Percentiles rank a stretch among this genome's conserved stretches.
Conservation (phyloP, 495 filamentous ascomycete genomes). For the Xylaria curta region DNA sequence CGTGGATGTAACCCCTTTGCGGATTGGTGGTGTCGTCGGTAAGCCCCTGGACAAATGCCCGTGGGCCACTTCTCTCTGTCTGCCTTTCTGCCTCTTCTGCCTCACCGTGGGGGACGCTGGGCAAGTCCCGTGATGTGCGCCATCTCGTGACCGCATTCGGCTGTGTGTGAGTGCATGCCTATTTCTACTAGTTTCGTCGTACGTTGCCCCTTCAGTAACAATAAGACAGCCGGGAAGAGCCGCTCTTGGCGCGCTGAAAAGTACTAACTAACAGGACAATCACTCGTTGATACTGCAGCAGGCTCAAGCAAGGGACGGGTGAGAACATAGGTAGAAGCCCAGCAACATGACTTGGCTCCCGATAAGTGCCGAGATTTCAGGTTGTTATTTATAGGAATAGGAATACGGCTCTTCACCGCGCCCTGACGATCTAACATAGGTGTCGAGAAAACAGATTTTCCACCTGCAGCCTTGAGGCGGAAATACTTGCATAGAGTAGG, state of each 20-base stretch:
- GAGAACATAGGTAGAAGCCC: not conserved
- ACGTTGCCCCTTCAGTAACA: constrained; percentile 8
- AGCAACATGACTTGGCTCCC: not conserved
- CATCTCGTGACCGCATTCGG: constrained; percentile 36
- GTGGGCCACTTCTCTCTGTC: constrained; percentile 21
- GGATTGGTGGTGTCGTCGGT: constrained; percentile 27
- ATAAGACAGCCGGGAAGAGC: constrained; percentile 14
- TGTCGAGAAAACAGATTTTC: not conserved
- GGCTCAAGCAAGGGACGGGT: constrained; percentile 2
- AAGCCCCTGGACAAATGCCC: constrained; percentile 10
- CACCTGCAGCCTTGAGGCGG: not conserved
- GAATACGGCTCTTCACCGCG: not conserved
- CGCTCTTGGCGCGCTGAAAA: constrained; percentile 18
- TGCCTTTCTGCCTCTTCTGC: constrained; percentile 26
- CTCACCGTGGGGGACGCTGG: constrained; percentile 30
- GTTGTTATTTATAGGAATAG: constrained; percentile 8
- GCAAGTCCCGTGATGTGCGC: constrained; percentile 39
- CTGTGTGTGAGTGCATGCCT: constrained; percentile 45
- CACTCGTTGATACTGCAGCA: not conserved
- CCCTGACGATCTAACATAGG: constrained; percentile 1
- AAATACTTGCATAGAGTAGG: not conserved
- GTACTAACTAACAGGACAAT: constrained; percentile 2
- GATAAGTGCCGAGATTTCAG: not conserved
- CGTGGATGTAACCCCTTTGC: constrained; percentile 24
- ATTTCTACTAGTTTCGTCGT: constrained; percentile 12